A percentile compares a stretch with the other conserved stretches of the same genome.
Conservation (phyloP, 2,329 filamentous ascomycete species). For the Talaromyces sp. region DNA sequence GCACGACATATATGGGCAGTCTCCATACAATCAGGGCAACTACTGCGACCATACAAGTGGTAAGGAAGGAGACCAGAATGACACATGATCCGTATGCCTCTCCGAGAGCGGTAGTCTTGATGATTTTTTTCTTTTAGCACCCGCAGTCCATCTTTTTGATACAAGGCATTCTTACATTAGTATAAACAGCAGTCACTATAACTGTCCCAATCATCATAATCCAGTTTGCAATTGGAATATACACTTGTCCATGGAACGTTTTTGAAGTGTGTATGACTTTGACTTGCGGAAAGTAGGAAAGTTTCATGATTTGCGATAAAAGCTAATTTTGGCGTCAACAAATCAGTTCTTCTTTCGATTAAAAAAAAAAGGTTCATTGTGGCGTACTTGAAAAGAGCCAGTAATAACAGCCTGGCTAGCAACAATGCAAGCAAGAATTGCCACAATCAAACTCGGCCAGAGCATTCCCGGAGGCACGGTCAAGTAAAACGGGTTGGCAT, state of each 20-base stretch:
- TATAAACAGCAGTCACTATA: slow-evolving; percentile 69
- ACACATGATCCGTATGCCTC: slow-evolving; percentile 76
- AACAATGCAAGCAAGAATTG: slow-evolving; percentile 56
- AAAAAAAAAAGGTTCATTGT: too few relatives aligned
- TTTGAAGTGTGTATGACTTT: slow-evolving; percentile 66
- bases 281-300: slow-evolving; percentile 70
- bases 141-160: too few relatives aligned
- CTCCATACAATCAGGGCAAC: slow-evolving; percentile 70
- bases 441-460: slow-evolving; percentile 63
- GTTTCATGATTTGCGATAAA: slow-evolving; percentile 66
- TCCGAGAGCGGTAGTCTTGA: slow-evolving; percentile 52
- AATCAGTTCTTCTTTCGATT: too few relatives aligned
- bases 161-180: slow-evolving; percentile 40
- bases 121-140: too few relatives aligned
- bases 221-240: slow-evolving; percentile 72
- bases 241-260: slow-evolving; percentile 68
- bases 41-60: slow-evolving; percentile 67
- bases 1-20: slow-evolving; percentile 54
- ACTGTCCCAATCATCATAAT: slow-evolving; percentile 69
- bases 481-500: slow-evolving; percentile 69
- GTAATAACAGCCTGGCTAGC: slow-evolving; percentile 77
- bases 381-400: slow-evolving; percentile 58
- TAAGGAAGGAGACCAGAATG: slow-evolving; percentile 73
- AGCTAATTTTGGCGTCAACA: slow-evolving; percentile 27
- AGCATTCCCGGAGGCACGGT: slow-evolving; percentile 62